Evolutionary conservation across 1,284 basidiomycete species (phyloP), one percentile per base, ranked within the genome.

Genomic region (Apiotrichum gracile): DNA sequence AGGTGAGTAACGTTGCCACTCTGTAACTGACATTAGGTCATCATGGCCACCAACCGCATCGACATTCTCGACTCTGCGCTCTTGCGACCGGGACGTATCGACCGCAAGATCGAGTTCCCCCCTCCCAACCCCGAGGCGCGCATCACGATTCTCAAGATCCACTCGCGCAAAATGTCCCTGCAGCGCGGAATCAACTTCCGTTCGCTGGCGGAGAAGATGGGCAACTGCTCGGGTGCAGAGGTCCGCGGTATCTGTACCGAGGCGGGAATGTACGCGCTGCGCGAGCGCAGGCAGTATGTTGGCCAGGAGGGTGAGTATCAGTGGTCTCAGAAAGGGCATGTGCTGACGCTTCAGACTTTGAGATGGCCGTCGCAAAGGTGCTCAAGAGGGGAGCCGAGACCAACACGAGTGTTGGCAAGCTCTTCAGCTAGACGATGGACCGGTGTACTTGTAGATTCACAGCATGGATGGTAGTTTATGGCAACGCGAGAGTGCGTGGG

Each of bases 1-100:
- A 98, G 80, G 79, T 78, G 58, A 51, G 72, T 60, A 74, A 56
- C 75, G n/a, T 49, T 14, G 17, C 14, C 38, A 29, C 7, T 13
- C 40, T 14, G 17, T 6, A 27, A 13, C 51, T 34, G 12, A 54
- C 51, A 13, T 14, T 41, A 69, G 74, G 88, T 97, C 66, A 96
- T 97, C 78, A 97, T 97, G 93, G 93, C 93, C 33, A 97, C 93
- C 52, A 97, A 97, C 78, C 88, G 93, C 68, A 97, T 97, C 78
- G 90, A 98, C 77, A 97, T 97, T 61, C 83, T 98, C 62, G 94
- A 97, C 74, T 86, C 91, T 49, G 94, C 94, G 0, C 81, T 98
- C 24, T 81, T 98, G 29, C 85, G 94, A 63, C 93, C 94, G 6
- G 94, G 94, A 33, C 91, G 94, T 70, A 97, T 98, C 66, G 94